Conservation (phyloP, 2,329 filamentous ascomycete species). For the Aspergillus niger region DNA sequence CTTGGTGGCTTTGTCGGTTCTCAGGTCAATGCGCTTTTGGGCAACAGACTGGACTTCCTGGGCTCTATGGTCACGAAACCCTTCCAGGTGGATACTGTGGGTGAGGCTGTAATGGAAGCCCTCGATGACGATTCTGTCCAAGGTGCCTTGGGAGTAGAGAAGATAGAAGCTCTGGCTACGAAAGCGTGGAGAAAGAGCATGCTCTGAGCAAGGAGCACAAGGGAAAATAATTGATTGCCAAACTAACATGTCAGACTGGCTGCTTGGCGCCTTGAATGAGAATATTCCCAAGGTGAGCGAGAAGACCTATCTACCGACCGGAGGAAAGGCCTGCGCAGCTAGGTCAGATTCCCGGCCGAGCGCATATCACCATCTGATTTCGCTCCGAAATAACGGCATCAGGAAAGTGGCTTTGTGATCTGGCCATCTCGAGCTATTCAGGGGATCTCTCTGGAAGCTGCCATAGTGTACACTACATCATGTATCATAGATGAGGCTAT, state of each 20-base stretch:
- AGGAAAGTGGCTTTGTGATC: neutral
- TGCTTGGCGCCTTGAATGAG: neutral
- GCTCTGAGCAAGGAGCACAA: slow-evolving; percentile 59
- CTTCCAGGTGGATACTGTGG: slow-evolving; percentile 81
- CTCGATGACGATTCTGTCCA: slow-evolving; percentile 71
- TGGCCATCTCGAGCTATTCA: neutral
- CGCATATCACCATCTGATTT: neutral
- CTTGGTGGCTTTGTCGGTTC: slow-evolving; percentile 73
- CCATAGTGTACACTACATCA: neutral
- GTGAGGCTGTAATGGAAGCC: slow-evolving; percentile 86
- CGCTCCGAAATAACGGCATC: neutral
- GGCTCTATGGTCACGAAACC: slow-evolving; percentile 84
- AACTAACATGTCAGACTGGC: neutral
- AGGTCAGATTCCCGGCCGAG: neutral
- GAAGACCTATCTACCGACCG: neutral
- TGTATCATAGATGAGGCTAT: slow-evolving; percentile 3
- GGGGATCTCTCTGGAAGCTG: neutral
- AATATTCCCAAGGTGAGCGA: neutral
- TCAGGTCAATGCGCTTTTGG: slow-evolving; percentile 74
- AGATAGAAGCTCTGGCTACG: slow-evolving; percentile 79
- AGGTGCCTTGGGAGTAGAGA: slow-evolving; percentile 74
- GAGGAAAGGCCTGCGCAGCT: neutral
- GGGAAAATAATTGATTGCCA: neutral
- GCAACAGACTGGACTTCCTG: slow-evolving; percentile 76
- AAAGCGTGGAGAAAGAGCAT: slow-evolving; percentile 88